Conservation (phyloP, 1,284 basidiomycete genomes). For the Pascua guehoae region DNA sequence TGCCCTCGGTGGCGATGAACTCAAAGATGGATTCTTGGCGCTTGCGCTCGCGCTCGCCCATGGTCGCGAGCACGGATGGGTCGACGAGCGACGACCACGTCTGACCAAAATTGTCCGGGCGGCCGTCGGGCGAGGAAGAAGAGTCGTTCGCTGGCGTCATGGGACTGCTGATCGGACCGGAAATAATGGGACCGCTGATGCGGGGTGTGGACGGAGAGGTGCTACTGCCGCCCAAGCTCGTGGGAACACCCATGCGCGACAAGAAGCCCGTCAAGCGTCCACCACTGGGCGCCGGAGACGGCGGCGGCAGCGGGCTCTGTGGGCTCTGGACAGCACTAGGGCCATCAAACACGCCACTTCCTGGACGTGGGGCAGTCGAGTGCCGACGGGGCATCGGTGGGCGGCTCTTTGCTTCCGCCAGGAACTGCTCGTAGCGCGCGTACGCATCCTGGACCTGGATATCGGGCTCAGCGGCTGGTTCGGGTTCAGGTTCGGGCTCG, state of each 20-base stretch:
- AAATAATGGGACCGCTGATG: conserved; percentile 4
- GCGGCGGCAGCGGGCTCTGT: no score
- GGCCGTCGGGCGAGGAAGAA: neutral
- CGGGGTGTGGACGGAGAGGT: neutral
- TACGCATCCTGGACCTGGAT: conserved; percentile 75
- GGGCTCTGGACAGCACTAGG: neutral
- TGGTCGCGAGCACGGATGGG: conserved; percentile 69
- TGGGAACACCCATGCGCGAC: conserved; percentile 6
- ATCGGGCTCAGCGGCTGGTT: neutral
- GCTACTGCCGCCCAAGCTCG: neutral
- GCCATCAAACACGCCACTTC: neutral
- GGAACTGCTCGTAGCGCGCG: conserved; percentile 76
- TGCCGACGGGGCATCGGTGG: neutral
- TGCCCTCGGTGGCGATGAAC: conserved; percentile 78
- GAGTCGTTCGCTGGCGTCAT: neutral
- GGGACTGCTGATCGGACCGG: conserved; percentile 5
- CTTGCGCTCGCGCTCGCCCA: conserved; percentile 71
- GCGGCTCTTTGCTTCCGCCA: conserved; percentile 51
- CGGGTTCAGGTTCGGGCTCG: neutral
- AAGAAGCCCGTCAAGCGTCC: conserved; percentile 30
- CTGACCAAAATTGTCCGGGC: conserved; percentile 48
- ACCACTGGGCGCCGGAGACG: neutral
- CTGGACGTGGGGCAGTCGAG: neutral
- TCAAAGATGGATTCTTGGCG: conserved; percentile 89
- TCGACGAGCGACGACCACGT: conserved; percentile 91